Base-by-base conservation (phyloP, 1,139 yeast species). In the Kurtzmaniella quercitrusa region DNA sequence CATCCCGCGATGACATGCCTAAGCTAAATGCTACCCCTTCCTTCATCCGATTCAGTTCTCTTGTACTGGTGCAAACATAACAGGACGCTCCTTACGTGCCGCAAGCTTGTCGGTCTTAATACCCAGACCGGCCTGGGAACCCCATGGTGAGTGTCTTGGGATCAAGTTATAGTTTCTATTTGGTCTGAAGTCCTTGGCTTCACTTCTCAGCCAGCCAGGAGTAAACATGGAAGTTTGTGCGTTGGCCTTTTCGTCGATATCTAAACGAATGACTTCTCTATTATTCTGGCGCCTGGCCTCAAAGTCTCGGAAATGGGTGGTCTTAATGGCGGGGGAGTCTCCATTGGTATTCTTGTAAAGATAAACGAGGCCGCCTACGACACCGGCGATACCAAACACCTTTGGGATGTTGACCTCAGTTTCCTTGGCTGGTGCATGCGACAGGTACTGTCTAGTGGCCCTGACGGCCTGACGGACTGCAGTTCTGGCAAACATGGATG, bases 91-190 rank as follows among this genome's bases (percentile, higher is more conserved):
- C 55, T 56, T 71, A 65, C 78, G 70, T 41, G 77, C 76, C 23
- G 77, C 77, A 56, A 72, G 67, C 45, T 62, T 56, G 52, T 60
- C 65, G 39, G 72, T 66, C 55, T 70, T 69, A 44, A 72, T 71
- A 48, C 77, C 76, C 36, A 71, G 72, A 45, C 78, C 78, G 50
- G 65, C 71, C 54, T 70, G 73, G 44, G 56, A 50, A 16, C 73
- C 74, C 47, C 47, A 58, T 14, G 75, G 66, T 16, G 77, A 69
- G 51, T 69, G 76, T n/a, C 75, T 58, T 38, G 71, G 71, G 50
- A 72, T 71, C 48, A 70, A 57, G 38, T 54, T 63, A 36, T 67
- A 52, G 61, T 66, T 49, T 68, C 73, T 49, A 60, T 66, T 55
- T 66, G 74, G 43, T 76, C 76, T 53, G 69, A 42, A 42, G 5